A percentile compares a stretch with the other conserved stretches of the same genome.
phyloP scores from a whole-genome alignment of 1,284 basidiomycete genomes.

The Ceratobasidium sp. region DNA sequence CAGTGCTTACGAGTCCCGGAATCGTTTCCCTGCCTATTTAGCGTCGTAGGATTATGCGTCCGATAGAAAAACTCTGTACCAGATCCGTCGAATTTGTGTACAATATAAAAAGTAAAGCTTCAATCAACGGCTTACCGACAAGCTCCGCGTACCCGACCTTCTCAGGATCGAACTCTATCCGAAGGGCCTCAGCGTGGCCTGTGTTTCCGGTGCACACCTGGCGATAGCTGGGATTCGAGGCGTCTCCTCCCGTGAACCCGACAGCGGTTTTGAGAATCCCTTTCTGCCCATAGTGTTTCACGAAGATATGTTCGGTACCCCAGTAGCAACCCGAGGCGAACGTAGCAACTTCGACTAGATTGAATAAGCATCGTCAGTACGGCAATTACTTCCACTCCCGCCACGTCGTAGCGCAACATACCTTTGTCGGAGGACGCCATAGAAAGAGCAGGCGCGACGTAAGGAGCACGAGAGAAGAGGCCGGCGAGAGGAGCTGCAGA shows the following conservation, averaged over 20 bases:
- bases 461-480: constrained; percentile 24
- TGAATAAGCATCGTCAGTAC: constrained; percentile 1
- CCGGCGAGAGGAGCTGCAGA: constrained; percentile 27
- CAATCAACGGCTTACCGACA: constrained; percentile 67
- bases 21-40: constrained; percentile 83
- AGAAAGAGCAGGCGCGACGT: constrained; percentile 29
- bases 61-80: constrained; percentile 89
- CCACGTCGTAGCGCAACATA: constrained; percentile 1
- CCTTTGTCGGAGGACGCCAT: constrained; percentile 46
- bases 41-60: constrained; percentile 93
- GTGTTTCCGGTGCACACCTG: constrained; percentile 87
- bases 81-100: constrained; percentile 29
- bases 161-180: constrained; percentile 86
- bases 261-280: constrained; percentile 72
- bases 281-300: constrained; percentile 54
- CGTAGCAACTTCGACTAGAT: constrained; percentile 71
- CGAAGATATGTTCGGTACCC: constrained; percentile 50
- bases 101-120: constrained; percentile 33
- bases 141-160: constrained; percentile 85
- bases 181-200: constrained; percentile 90
- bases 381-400: background rate
- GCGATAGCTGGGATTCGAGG: constrained; percentile 73
- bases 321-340: constrained; percentile 79
- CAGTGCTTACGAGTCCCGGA: constrained; percentile 76
- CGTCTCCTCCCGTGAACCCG: constrained; percentile 84